Conservation (phyloP, 2,329 filamentous ascomycete genomes). For the Volutella citrinella region DNA sequence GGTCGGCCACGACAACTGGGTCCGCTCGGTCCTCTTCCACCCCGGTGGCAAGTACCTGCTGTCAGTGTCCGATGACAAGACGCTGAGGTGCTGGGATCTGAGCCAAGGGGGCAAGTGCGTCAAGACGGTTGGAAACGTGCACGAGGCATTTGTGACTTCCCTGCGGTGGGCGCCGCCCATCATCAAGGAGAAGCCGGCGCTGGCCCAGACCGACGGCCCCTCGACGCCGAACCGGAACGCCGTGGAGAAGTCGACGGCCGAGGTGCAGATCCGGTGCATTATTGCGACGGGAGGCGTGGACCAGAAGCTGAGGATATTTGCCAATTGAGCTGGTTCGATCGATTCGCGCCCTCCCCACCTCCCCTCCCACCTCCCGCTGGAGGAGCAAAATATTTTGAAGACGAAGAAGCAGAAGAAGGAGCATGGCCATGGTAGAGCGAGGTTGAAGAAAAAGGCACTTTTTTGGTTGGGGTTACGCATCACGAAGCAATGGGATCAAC, state of each 20-base stretch:
- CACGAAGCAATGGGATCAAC: no score
- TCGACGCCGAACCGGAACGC: slow-evolving; percentile 17
- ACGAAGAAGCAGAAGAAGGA: no score
- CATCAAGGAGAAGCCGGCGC: slow-evolving; percentile 18
- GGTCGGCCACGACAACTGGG: slow-evolving; percentile 90
- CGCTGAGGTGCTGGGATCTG: slow-evolving; percentile 90
- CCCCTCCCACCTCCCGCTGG: no score
- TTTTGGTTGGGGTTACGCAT: no score
- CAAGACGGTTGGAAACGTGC: slow-evolving; percentile 72
- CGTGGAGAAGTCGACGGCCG: slow-evolving; percentile 23
- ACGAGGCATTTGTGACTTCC: slow-evolving; percentile 82
- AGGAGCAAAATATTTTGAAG: no score
- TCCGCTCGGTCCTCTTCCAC: slow-evolving; percentile 82
- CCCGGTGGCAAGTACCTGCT: slow-evolving; percentile 89
- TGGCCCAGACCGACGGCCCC: slow-evolving; percentile 17
- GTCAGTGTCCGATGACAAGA: slow-evolving; percentile 86
- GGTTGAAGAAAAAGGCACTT: no score
- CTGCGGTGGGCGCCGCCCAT: slow-evolving; percentile 75
- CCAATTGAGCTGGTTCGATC: slow-evolving; percentile 7
- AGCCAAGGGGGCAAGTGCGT: slow-evolving; percentile 87
- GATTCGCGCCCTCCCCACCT: no score
- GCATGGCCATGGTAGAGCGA: no score
- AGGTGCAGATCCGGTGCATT: slow-evolving; percentile 73
- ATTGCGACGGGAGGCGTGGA: slow-evolving; percentile 80
- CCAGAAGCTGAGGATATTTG: slow-evolving; percentile 12